Conservation (phyloP, 148 eudicot species). For the Mesembryanthemum crystallinum region DNA sequence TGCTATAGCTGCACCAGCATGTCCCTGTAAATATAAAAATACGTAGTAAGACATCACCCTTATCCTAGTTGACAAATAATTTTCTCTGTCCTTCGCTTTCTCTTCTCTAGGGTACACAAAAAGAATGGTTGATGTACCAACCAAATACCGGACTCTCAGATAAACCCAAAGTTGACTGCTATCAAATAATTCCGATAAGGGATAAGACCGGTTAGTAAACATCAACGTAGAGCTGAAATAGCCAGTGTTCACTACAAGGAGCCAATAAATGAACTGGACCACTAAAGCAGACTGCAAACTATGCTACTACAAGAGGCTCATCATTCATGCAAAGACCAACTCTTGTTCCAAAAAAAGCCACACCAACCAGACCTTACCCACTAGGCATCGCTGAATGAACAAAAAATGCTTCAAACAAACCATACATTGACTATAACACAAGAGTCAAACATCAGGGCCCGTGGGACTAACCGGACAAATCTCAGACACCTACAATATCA, state of each 20-base stretch:
- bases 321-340: neutral
- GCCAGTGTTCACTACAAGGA: neutral
- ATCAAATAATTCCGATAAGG: too few species aligned
- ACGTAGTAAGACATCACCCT: neutral
- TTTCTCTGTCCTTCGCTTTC: neutral
- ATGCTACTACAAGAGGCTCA: neutral
- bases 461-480: neutral
- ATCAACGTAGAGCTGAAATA: neutral
- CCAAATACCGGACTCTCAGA: neutral
- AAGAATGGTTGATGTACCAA: neutral
- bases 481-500: neutral
- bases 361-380: neutral
- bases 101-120: neutral
- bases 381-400: neutral
- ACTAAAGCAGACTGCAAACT: neutral
- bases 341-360: neutral
- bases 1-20: slow-evolving; percentile 92
- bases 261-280: too few species aligned
- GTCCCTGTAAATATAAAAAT: slow-evolving; percentile 55
- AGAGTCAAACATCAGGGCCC: neutral
- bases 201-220: too few species aligned
- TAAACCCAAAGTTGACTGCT: too few species aligned
- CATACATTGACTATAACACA: neutral
- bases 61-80: neutral
- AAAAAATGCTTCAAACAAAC: neutral